Evolutionary conservation across 495 filamentous ascomycete genomes (phyloP).

Genomic region (Aspergillus diversus): DNA sequence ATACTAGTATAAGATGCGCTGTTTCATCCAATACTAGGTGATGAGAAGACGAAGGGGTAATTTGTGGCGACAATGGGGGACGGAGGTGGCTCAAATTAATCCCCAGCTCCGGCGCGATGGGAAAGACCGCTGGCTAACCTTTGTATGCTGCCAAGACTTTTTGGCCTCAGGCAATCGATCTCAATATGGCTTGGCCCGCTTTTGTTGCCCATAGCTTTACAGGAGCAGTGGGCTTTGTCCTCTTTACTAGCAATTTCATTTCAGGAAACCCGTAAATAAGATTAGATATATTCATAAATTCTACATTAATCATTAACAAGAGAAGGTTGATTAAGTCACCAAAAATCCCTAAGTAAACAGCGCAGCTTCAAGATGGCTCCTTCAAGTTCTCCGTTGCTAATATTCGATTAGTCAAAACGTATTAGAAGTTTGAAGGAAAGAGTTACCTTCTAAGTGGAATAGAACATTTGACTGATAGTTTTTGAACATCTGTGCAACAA

Average conservation of each 20-base stretch:
- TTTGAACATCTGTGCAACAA: conserved; percentile 99
- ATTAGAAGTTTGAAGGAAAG: background rate
- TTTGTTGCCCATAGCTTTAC: no score
- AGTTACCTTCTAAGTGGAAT: conserved; percentile 92
- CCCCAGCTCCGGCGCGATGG: conserved; percentile 21
- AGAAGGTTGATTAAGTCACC: background rate
- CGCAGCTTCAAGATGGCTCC: conserved; percentile 57
- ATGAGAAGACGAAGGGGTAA: conserved; percentile 2
- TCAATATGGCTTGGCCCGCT: background rate
- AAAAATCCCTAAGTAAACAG: background rate
- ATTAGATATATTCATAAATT: background rate
- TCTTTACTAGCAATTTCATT: no score
- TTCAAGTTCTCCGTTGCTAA: conserved; percentile 84
- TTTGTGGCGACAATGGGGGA: conserved; percentile 11
- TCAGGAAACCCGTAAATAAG: background rate
- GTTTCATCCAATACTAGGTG: conserved; percentile 8
- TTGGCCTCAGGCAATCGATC: background rate
- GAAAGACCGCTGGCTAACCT: conserved; percentile 22
- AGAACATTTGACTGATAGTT: conserved; percentile 98
- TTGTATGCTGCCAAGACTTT: conserved; percentile 29
- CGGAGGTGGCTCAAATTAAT: conserved; percentile 5
- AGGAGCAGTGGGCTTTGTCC: no score
- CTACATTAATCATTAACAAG: conserved; percentile 5
- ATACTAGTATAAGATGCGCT: background rate
- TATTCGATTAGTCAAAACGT: conserved; percentile 14